Evolutionary conservation across 208 protist species (phyloP).

Genomic region (Lotmaria passim): DNA sequence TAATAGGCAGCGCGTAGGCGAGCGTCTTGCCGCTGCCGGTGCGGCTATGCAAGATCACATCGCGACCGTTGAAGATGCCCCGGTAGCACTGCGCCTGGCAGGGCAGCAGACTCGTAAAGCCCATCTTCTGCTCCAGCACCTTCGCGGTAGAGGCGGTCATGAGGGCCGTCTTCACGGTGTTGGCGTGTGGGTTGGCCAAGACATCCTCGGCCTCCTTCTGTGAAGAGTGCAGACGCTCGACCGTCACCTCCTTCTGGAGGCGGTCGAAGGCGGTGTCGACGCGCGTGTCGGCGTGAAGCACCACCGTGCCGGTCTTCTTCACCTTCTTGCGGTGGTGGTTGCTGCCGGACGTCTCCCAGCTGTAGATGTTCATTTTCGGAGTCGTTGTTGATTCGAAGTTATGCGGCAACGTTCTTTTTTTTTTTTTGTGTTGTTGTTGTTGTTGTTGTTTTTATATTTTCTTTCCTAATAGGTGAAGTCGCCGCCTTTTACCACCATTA

Average conservation of each 20-base stretch:
- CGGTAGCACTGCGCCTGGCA: slow-evolving; percentile 90
- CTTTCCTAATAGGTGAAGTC: no score
- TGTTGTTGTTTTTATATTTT: no score
- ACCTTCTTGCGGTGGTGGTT: slow-evolving; percentile 57
- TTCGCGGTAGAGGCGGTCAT: slow-evolving; percentile 71
- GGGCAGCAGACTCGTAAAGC: slow-evolving; percentile 68
- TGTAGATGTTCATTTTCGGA: slow-evolving; percentile 68
- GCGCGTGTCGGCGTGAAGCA: slow-evolving; percentile 73
- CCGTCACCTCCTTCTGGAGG: slow-evolving; percentile 58
- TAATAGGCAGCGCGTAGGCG: slow-evolving; percentile 97
- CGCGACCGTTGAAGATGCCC: slow-evolving; percentile 84
- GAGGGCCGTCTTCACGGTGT: slow-evolving; percentile 51
- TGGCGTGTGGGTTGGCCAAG: slow-evolving; percentile 31
- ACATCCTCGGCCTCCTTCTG: slow-evolving; percentile 28
- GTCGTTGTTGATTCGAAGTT: no score
- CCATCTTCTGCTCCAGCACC: slow-evolving; percentile 53
- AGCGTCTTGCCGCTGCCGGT: slow-evolving; percentile 98
- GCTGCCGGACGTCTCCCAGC: slow-evolving; percentile 71
- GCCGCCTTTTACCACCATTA: no score
- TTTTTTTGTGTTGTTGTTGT: neutral
- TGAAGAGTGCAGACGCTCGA: slow-evolving; percentile 31
- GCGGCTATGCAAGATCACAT: slow-evolving; percentile 93
- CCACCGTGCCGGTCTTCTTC: slow-evolving; percentile 88
- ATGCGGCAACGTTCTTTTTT: no score
- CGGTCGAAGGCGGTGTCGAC: slow-evolving; percentile 77